Percentiles rank a stretch among this genome's conserved stretches.
Conservation (phyloP, 2,329 filamentous ascomycete genomes). For the Myotisia sp. region DNA sequence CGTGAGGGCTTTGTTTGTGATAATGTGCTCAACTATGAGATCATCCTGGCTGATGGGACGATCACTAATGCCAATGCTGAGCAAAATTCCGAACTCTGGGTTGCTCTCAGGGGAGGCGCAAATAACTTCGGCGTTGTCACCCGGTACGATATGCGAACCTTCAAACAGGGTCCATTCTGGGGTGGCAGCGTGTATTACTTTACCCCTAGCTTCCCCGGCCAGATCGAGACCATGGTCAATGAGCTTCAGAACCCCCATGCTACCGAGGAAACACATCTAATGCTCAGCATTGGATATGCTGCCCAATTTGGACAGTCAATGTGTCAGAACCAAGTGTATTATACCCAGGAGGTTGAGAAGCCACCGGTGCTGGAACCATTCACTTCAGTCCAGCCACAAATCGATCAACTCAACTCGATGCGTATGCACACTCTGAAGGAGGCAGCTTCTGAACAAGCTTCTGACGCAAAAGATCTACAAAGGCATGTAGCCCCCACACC, state of each 20-base stretch:
- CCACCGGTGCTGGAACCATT: background rate
- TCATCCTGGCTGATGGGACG: conserved; percentile 34
- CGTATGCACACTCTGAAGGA: background rate
- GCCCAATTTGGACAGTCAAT: background rate
- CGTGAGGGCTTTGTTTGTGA: conserved; percentile 37
- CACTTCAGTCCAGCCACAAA: background rate
- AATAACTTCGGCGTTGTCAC: conserved; percentile 35
- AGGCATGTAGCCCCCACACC: background rate
- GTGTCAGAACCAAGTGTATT: background rate
- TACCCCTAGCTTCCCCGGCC: background rate
- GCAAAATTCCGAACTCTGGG: conserved; percentile 13
- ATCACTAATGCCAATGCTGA: conserved; percentile 27
- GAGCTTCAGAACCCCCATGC: background rate
- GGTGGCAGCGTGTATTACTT: conserved; percentile 16
- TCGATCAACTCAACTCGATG: background rate
- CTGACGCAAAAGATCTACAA: background rate
- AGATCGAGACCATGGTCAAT: conserved; percentile 1
- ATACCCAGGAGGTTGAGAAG: background rate
- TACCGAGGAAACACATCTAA: background rate
- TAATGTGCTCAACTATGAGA: conserved; percentile 30
- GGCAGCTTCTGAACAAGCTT: background rate
- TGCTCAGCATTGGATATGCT: background rate
- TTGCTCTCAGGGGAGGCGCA: conserved; percentile 31
- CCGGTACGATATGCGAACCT: conserved; percentile 22
- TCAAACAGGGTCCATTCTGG: conserved; percentile 26